Percentiles rank a stretch among this genome's conserved stretches.
Evolutionary conservation across 352 stramenopile genomes (phyloP).

Genomic region (Phytophthora gonapodyides): DNA sequence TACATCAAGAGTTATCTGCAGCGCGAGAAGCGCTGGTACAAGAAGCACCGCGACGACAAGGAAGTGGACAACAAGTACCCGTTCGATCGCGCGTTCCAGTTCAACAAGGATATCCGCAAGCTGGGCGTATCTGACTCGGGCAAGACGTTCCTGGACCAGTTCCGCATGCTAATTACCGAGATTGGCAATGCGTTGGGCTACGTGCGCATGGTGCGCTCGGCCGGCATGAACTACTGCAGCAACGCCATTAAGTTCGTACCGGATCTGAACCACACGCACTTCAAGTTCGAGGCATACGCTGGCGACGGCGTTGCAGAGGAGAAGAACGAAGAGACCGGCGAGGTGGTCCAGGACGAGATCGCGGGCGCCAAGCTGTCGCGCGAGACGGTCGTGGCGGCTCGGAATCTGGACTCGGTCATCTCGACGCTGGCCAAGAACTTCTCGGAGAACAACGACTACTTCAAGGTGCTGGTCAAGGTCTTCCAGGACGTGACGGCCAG

Average conservation of each 20-base stretch:
- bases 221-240: slow-evolving; percentile 93
- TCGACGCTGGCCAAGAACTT: slow-evolving; percentile 90
- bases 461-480: slow-evolving; percentile 89
- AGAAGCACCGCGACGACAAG: slow-evolving; percentile 89
- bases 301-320: slow-evolving; percentile 62
- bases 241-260: slow-evolving; percentile 94
- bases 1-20: slow-evolving; percentile 95
- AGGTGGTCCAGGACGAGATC: slow-evolving; percentile 50
- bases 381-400: slow-evolving; percentile 82
- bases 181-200: slow-evolving; percentile 95
- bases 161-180: slow-evolving; percentile 91
- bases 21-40: slow-evolving; percentile 93
- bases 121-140: slow-evolving; percentile 85
- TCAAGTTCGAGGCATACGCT: slow-evolving; percentile 78
- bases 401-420: slow-evolving; percentile 89
- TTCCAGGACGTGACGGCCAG: slow-evolving; percentile 90
- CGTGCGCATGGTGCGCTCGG: slow-evolving; percentile 93
- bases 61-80: slow-evolving; percentile 94
- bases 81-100: slow-evolving; percentile 90
- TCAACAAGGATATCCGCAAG: slow-evolving; percentile 92
- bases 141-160: slow-evolving; percentile 91
- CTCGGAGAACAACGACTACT: slow-evolving; percentile 93
- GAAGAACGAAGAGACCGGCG: slow-evolving; percentile 62
- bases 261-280: slow-evolving; percentile 88
- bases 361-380: slow-evolving; percentile 69